Base-by-base conservation (phyloP, 2,329 filamentous ascomycete species). In the Ophiostoma fasciatum region DNA sequence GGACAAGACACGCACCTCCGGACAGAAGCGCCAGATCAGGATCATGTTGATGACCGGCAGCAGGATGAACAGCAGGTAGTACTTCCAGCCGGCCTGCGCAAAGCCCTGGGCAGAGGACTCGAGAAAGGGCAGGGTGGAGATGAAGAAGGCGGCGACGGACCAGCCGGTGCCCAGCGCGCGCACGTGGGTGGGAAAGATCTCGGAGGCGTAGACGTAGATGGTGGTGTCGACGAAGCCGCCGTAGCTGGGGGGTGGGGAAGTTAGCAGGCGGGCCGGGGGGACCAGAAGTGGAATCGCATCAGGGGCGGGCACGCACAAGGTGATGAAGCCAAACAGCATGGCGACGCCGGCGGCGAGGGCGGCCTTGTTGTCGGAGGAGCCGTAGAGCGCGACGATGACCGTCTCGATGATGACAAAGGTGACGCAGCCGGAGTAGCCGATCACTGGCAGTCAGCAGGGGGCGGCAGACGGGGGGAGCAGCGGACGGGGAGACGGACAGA, bases 121-220 rank as follows among this genome's bases (percentile, higher is more conserved):
- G 23, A 33, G 29, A 25, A 25, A 40, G 19, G 33, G 17, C 5
- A 40, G 14, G 1, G 30, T 36, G 11, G 32, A 25, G 10, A 32
- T 10, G 31, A 35, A 37, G 23, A 35, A 15, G 10, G 31, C 26
- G 7, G 28, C 28, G 2, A 39, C n/a, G 14, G 31, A 27, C 29
- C 21, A 35, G n/a, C 28, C 30, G 27, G 32, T 35, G 22, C 33
- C 38, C 31, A 28, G 35, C 27, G 40, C 28, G 9, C 40, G 30
- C 4, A 39, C 31, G 21, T 32, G 28, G 30, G 25, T 42, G 4
- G 40, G 33, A 13, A 42, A 36, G 25, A 42, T 39, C 19, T 42
- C 40, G 28, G 28, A 10, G 20, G 25, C 26, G 31, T 39, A 42
- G 22, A 42, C 36, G 11, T 33, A 38, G 12, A 21, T 29, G 4